A percentile compares a stretch with the other conserved stretches of the same genome.
These are phyloP conservation scores for Kwoniella sp. DNA, from an alignment of 768 basidiomycete genomes.

Conservation along the genomic window DNA sequence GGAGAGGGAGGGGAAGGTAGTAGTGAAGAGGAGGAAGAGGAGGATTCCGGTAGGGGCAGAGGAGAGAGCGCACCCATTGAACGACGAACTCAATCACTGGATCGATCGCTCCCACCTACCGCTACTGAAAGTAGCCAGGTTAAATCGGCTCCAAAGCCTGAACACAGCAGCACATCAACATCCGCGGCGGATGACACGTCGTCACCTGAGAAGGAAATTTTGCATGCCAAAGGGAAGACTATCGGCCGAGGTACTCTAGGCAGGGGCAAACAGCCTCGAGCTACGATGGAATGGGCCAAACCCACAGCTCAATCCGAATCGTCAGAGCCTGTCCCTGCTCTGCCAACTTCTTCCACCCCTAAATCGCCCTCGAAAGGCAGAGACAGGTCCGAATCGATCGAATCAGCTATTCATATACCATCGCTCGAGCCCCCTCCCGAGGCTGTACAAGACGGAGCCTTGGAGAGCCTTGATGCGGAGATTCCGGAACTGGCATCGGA, in stretches of 20 bases:
- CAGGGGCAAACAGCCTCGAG: constrained; percentile 41
- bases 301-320: background rate
- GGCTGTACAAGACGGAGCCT: constrained; percentile 11
- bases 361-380: constrained; percentile 2
- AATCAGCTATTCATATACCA: constrained; percentile 23
- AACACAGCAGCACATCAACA: background rate
- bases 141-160: background rate
- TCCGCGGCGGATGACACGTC: background rate
- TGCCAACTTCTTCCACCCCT: background rate
- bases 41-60: constrained; percentile 13
- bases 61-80: constrained; percentile 1
- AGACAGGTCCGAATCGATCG: constrained; percentile 27
- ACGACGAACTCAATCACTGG: constrained; percentile 33
- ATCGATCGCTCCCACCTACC: constrained; percentile 23
- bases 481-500: background rate
- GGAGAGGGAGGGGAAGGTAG: constrained; percentile 12
- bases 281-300: constrained; percentile 40
- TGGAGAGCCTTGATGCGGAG: constrained; percentile 6
- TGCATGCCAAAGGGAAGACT: constrained; percentile 8
- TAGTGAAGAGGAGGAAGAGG: constrained; percentile 20
- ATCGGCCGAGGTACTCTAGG: constrained; percentile 33
- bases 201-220: background rate
- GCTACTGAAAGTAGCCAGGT: background rate
- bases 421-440: constrained; percentile 3
- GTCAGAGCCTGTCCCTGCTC: background rate